Evolutionary conservation across 1,284 basidiomycete genomes (phyloP), one percentile per base, ranked within the genome.

Genomic region (Xerocomus minutiporus): DNA sequence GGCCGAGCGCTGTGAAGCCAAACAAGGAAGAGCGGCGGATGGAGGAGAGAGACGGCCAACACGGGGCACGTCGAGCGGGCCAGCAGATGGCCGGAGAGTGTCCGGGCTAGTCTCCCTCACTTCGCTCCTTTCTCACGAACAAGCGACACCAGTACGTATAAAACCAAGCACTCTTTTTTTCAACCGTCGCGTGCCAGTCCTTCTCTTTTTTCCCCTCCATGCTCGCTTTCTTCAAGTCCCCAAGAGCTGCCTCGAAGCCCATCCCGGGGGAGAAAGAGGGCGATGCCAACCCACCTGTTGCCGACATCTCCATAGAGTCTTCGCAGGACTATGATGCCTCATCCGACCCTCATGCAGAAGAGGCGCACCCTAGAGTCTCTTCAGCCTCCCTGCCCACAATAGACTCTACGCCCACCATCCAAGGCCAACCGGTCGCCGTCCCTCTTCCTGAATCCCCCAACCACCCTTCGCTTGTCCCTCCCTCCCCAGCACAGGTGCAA

Each of bases 81-180:
- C 32, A 34, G 55, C 48, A 28, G 39, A 32, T 11, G 35, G 5
- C 29, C 20, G 32, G n/a, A 56, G 44, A 6, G 8, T 9, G 26
- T 5, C 25, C 9, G 5, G n/a, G 35, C 47, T 31, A 28, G 50
- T 46, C 41, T 41, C 44, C 28, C 45, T 26, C 31, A 8, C 35
- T 36, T 25, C 17, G 7, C 17, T n/a, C 46, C 40, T 62, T 70
- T 70, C 68, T 71, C 65, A 67, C 68, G 65, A 48, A 39, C 49
- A 58, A 64, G 62, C 59, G 65, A 54, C 40, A 8, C 34, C n/a
- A 26, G 57, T 67, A 55, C 62, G 60, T 70, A 70, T 70, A 67
- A 67, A 61, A 66, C 55, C 25, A 26, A 47, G 44, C 50, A 28
- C 20, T 45, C 15, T 15, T 32, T 54, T 46, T 45, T 44, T 32